These are phyloP conservation scores for Cordyceps tenuipes DNA, from an alignment of 2,329 filamentous ascomycete genomes.

Conservation along the genomic window DNA sequence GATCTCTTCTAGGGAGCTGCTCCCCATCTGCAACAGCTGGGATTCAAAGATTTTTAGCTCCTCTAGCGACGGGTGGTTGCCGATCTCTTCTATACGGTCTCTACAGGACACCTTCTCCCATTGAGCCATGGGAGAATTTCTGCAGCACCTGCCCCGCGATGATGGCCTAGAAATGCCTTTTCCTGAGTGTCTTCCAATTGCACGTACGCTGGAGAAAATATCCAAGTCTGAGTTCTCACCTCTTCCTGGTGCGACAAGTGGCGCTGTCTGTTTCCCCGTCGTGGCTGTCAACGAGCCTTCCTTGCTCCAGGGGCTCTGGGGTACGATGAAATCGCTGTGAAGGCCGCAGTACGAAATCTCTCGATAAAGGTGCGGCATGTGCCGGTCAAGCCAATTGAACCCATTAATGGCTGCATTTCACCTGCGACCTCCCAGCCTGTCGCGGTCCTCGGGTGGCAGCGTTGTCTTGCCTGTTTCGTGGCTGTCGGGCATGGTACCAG, in stretches of 20 bases:
- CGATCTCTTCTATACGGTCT: not conserved
- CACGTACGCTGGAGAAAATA: not conserved
- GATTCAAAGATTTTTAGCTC: not conserved
- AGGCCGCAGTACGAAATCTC: constrained; percentile 36
- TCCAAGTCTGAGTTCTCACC: not conserved
- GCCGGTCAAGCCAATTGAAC: constrained; percentile 30
- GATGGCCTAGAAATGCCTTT: not conserved
- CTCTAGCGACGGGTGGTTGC: not conserved
- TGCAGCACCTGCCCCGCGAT: not conserved
- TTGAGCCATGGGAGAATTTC: not conserved
- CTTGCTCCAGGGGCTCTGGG: not conserved
- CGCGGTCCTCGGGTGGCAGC: constrained; percentile 32
- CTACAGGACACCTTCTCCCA: not conserved
- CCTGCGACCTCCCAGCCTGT: constrained; percentile 33
- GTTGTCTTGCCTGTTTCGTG: constrained; percentile 15
- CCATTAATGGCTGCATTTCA: constrained; percentile 29
- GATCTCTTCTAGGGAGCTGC: not conserved
- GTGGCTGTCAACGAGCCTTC: not conserved
- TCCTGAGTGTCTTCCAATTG: too few relatives aligned
- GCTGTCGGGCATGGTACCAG: constrained; percentile 1
- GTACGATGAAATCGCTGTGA: constrained; percentile 18
- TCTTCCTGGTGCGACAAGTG: not conserved
- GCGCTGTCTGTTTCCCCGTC: not conserved
- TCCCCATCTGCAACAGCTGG: not conserved
- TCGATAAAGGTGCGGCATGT: constrained; percentile 29